phyloP scores from a whole-genome alignment of 139 green algal genomes.

The Nannochloris sp. region DNA sequence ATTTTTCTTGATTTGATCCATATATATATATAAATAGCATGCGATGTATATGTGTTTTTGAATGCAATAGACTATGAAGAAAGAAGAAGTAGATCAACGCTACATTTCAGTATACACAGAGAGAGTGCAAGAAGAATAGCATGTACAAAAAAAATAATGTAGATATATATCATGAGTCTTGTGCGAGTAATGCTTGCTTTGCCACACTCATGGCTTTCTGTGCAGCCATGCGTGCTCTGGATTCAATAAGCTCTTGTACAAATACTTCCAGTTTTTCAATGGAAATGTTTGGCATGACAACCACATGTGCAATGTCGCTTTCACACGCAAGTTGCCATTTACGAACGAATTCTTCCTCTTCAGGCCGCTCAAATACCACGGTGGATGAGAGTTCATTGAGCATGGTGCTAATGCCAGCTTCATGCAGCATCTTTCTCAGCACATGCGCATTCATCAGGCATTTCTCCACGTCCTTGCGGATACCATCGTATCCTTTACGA shows the following conservation, averaged over 20 bases:
- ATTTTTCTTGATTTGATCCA: no score
- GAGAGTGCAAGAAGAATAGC: background rate
- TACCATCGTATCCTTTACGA: conserved; percentile 77
- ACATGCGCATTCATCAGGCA: conserved; percentile 86
- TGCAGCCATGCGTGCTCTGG: conserved; percentile 3
- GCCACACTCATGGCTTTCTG: conserved; percentile 2
- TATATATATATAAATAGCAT: no score
- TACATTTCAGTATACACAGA: no score
- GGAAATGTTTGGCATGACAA: conserved; percentile 96
- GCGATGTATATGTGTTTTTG: no score
- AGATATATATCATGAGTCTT: no score
- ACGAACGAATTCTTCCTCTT: conserved; percentile 72
- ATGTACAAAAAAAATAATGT: background rate
- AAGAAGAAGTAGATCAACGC: no score
- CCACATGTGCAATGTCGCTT: conserved; percentile 88
- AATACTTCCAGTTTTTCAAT: conserved; percentile 86
- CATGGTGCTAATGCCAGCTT: conserved; percentile 71
- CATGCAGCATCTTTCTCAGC: conserved; percentile 64
- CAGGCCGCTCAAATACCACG: conserved; percentile 88
- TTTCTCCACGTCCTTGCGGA: conserved; percentile 80
- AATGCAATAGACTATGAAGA: no score
- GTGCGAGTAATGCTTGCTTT: no score
- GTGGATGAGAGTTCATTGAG: conserved; percentile 87
- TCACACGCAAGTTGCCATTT: conserved; percentile 97
- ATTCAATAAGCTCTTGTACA: conserved; percentile 63